Conservation (phyloP, 345 rosid species). For the Streptanthus diversifolius region DNA sequence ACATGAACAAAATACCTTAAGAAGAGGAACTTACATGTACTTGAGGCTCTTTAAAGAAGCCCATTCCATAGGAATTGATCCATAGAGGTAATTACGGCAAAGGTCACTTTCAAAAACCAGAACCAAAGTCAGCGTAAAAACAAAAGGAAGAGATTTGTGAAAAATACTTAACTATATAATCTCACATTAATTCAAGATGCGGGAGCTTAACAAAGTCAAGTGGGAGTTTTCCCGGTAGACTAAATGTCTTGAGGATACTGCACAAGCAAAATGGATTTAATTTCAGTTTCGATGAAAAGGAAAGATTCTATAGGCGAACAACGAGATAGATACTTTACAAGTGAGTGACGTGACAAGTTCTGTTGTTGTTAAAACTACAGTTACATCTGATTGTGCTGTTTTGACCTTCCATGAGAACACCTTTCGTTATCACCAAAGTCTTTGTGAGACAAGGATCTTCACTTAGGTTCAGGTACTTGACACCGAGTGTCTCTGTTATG, state of each 20-base stretch:
- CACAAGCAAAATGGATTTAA: too few species aligned
- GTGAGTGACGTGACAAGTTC: conserved; percentile 29
- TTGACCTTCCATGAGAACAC: conserved; percentile 15
- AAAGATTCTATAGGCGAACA: background rate
- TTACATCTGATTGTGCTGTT: conserved; percentile 32
- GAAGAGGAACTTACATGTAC: too few species aligned
- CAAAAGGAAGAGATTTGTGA: background rate
- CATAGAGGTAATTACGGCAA: too few species aligned
- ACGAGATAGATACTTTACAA: conserved; percentile 1
- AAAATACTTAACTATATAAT: background rate
- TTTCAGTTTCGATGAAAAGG: background rate
- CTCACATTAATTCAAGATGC: too few species aligned
- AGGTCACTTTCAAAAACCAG: background rate
- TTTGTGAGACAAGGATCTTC: conserved; percentile 37
- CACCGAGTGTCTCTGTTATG: conserved; percentile 14
- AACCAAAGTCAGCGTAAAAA: background rate
- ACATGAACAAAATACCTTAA: too few species aligned
- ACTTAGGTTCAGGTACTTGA: conserved; percentile 22
- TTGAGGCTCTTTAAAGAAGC: too few species aligned
- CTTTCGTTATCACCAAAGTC: conserved; percentile 27
- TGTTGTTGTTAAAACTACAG: conserved; percentile 22
- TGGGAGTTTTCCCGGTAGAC: too few species aligned
- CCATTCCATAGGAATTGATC: too few species aligned
- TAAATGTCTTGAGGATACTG: too few species aligned
- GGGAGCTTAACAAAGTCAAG: too few species aligned